phyloP scores from a whole-genome alignment of 2,329 filamentous ascomycete genomes.

The Fusarium denticulatum region DNA sequence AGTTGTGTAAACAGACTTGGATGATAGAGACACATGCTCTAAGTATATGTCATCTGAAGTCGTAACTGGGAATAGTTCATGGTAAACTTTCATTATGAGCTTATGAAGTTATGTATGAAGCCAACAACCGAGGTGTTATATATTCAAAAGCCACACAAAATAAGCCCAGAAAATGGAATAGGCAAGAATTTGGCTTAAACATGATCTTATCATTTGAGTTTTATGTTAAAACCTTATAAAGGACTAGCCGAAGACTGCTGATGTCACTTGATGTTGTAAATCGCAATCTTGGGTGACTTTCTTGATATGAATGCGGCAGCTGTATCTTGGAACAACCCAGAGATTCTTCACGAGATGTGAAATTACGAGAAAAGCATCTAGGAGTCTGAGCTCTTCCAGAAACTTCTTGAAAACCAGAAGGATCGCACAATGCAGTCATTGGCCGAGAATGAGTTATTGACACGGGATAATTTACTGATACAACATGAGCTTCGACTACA shows the following conservation, averaged over 20 bases:
- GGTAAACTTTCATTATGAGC: neutral
- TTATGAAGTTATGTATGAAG: too few relatives aligned
- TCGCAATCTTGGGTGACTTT: neutral
- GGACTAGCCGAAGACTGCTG: neutral
- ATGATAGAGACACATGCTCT: neutral
- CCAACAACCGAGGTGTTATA: neutral
- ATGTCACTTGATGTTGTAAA: neutral
- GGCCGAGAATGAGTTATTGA: neutral
- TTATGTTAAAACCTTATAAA: neutral
- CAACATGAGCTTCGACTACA: too few relatives aligned
- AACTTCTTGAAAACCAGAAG: neutral
- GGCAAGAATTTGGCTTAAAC: neutral
- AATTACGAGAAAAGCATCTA: neutral
- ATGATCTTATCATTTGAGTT: neutral
- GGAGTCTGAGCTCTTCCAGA: neutral
- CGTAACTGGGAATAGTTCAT: neutral
- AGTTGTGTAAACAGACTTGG: neutral
- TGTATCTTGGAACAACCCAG: neutral
- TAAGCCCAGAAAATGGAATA: too few relatives aligned
- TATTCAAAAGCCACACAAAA: too few relatives aligned
- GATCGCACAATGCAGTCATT: neutral
- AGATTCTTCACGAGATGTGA: neutral
- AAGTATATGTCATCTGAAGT: neutral
- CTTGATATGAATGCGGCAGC: neutral
- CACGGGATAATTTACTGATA: neutral